phyloP scores from a whole-genome alignment of 2,329 filamentous ascomycete species.

The Bertia moriformis region DNA sequence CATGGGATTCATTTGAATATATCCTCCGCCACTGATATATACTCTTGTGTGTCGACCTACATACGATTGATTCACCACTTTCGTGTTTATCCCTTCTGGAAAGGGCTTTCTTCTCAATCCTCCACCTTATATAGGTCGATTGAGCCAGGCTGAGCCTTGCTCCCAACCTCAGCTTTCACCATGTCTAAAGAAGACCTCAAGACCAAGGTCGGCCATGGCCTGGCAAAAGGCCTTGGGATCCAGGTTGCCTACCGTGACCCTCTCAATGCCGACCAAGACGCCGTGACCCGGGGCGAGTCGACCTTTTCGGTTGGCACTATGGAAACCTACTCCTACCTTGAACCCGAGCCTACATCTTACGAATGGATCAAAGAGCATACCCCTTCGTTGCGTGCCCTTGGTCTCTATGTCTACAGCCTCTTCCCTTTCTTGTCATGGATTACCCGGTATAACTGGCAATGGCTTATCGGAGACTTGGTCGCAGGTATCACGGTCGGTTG shows the following conservation, averaged over 20 bases:
- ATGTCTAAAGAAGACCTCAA: conserved; percentile 3
- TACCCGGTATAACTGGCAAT: conserved; percentile 30
- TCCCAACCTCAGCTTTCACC: no score
- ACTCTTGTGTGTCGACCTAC: no score
- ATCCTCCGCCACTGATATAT: no score
- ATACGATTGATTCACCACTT: no score
- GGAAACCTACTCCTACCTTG: conserved; percentile 13
- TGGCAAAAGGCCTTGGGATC: conserved; percentile 74
- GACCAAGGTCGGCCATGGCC: conserved; percentile 51
- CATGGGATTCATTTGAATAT: not conserved
- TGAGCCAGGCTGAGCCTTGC: no score
- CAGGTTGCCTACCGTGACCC: conserved; percentile 38
- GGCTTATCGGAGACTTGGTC: conserved; percentile 29
- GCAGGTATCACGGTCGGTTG: conserved; percentile 30
- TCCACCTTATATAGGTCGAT: no score
- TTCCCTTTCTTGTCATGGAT: conserved; percentile 35
- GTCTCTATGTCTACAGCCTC: conserved; percentile 21
- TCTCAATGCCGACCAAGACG: conserved; percentile 32
- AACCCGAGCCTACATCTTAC: conserved; percentile 23
- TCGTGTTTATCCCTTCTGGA: no score
- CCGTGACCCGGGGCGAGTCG: conserved; percentile 65
- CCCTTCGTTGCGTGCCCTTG: conserved; percentile 14
- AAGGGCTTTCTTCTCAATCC: no score
- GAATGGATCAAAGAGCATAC: conserved; percentile 23
- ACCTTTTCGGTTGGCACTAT: conserved; percentile 40